Percentiles rank a stretch among this genome's conserved stretches.
phyloP scores from a whole-genome alignment of 2,329 filamentous ascomycete species.

The Pseudocercospora ulei region DNA sequence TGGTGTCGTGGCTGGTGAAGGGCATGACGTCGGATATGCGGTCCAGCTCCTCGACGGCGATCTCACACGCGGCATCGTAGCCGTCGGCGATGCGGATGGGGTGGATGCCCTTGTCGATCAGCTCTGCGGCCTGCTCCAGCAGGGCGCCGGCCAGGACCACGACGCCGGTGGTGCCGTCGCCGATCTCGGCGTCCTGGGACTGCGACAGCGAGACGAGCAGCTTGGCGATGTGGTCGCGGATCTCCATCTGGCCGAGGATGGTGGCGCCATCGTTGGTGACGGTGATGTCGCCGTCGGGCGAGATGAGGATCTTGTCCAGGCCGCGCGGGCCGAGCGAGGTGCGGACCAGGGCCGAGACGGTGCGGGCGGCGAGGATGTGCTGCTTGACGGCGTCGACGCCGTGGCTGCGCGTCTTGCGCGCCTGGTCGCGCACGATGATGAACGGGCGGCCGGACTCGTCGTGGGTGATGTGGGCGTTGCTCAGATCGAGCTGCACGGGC shows the following conservation, averaged over 20 bases:
- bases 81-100: slow-evolving; percentile 97
- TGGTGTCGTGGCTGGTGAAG: slow-evolving; percentile 68
- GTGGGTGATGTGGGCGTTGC: slow-evolving; percentile 75
- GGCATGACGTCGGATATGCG: slow-evolving; percentile 83
- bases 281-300: slow-evolving; percentile 95
- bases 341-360: slow-evolving; percentile 94
- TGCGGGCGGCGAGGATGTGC: slow-evolving; percentile 92
- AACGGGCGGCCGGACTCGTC: slow-evolving; percentile 96
- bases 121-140: slow-evolving; percentile 88
- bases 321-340: slow-evolving; percentile 90
- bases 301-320: slow-evolving; percentile 98
- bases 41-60: slow-evolving; percentile 86
- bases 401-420: slow-evolving; percentile 93
- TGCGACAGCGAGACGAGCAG: slow-evolving; percentile 93
- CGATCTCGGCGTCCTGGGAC: slow-evolving; percentile 97
- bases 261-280: slow-evolving; percentile 98
- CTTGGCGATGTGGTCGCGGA: slow-evolving; percentile 96
- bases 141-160: slow-evolving; percentile 91
- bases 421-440: slow-evolving; percentile 96
- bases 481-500: slow-evolving; percentile 64
- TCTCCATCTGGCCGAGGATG: slow-evolving; percentile 94
- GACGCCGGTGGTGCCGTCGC: slow-evolving; percentile 94
- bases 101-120: slow-evolving; percentile 99
- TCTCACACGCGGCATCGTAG: slow-evolving; percentile 95
- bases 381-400: slow-evolving; percentile 96